Evolutionary conservation across 1,284 basidiomycete genomes (phyloP), one percentile per base, ranked within the genome.

Genomic region (Psilocybe mexicana): DNA sequence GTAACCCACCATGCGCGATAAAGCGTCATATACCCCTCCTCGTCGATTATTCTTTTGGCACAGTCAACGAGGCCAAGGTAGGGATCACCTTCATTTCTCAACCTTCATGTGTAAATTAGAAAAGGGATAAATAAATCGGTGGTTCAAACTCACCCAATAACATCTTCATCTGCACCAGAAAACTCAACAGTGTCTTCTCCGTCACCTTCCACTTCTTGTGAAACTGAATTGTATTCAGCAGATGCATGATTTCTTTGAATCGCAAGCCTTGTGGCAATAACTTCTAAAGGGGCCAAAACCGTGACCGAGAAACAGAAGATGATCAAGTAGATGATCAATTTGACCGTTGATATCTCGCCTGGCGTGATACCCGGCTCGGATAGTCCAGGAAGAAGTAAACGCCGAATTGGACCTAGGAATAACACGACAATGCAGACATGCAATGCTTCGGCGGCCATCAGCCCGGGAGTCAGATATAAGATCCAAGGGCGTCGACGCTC

Each of bases 1-100:
- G 93, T 94, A 62, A 93, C 74, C 90, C 91, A 94, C 92, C 92
- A 95, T 3, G 89, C 93, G 45, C 93, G 84, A 70, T 92, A 94
- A 59, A 96, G 73, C 3, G 90, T 83, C 61, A 73, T 72, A 76
- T 82, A 84, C 0, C 93, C 93, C 71, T 96, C 93, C 72, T 96
- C 93, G 51, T 90, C 81, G n/a, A 90, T 71, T 43, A 95, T 92
- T 66, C 87, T 83, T 72, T 88, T 88, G 14, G 79, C 86, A 61
- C 91, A 93, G 69, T 95, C 92, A 11, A 85, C 69, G 45, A 94
- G 72, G 5, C 93, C 90, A 40, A 82, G 70, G 69, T 96, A 96
- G n/a, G 94, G 93, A 66, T 95, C 92, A 44, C 83, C 86, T 67
- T 94, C 93, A 55, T 85, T 87, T 61, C 94, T 83, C 62, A 95